A percentile compares a stretch with the other conserved stretches of the same genome.
Conservation (phyloP, 805 yeast genomes). For the Wickerhamomyces silvicola region DNA sequence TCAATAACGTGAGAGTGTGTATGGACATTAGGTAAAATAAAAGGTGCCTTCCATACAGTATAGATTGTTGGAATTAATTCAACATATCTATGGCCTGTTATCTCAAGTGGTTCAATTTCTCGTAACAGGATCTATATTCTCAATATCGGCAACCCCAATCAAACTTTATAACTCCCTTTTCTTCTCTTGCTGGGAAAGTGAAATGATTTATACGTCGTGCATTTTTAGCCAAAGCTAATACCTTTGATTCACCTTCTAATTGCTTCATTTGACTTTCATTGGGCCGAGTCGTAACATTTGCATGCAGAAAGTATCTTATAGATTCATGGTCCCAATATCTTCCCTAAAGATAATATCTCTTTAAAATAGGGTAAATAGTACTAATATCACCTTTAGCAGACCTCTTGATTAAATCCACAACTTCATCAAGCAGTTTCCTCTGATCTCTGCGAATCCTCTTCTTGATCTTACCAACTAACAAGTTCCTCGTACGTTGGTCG, state of each 20-base stretch:
- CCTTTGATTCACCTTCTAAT: conserved; percentile 5
- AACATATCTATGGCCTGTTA: conserved; percentile 34
- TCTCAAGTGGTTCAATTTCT: conserved; percentile 1
- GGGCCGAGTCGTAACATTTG: conserved; percentile 18
- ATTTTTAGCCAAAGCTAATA: conserved; percentile 8
- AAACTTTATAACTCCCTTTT: conserved; percentile 3
- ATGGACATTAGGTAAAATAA: conserved; percentile 54
- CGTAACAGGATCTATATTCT: neutral
- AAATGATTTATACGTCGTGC: conserved; percentile 3
- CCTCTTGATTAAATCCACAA: conserved; percentile 2
- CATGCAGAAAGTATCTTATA: conserved; percentile 15
- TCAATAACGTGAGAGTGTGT: conserved; percentile 74
- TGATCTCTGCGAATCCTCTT: conserved; percentile 10
- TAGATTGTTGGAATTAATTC: conserved; percentile 62
- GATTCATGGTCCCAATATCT: conserved; percentile 14
- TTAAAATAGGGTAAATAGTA: conserved; percentile 9
- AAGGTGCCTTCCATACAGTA: conserved; percentile 66
- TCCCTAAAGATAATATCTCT: conserved; percentile 15
- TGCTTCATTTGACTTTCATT: conserved; percentile 9
- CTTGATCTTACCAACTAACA: conserved; percentile 6
- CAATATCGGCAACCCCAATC: neutral
- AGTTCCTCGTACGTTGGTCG: conserved; percentile 8
- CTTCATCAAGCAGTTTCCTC: conserved; percentile 4
- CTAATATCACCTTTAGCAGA: conserved; percentile 2
- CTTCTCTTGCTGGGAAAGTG: conserved; percentile 9